A percentile compares a stretch with the other conserved stretches of the same genome.
These are phyloP conservation scores for Glycine soja DNA, from an alignment of 306 rosid species.

Conservation along the genomic window DNA sequence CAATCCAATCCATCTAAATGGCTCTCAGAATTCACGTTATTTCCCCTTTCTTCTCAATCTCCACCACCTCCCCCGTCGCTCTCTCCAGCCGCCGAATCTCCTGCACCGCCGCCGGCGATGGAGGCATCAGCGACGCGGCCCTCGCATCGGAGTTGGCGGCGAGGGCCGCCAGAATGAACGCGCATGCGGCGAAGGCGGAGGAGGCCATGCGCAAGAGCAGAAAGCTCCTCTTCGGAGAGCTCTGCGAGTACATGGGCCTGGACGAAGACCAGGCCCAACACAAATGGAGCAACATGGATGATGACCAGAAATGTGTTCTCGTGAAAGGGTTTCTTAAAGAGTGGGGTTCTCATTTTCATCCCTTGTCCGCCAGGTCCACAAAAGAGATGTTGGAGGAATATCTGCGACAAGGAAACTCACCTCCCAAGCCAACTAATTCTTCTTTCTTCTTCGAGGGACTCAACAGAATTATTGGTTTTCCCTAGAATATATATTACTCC, in stretches of 20 bases:
- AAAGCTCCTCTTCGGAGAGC: conserved; percentile 67
- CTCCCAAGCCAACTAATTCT: conserved; percentile 12
- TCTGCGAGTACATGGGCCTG: conserved; percentile 57
- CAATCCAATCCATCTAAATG: conserved; percentile 36
- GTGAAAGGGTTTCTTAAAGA: conserved; percentile 63
- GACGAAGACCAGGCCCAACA: conserved; percentile 60
- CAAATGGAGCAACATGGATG: conserved; percentile 68
- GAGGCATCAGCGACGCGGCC: conserved; percentile 52
- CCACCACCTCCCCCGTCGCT: conserved; percentile 30
- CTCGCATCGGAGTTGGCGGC: conserved; percentile 67
- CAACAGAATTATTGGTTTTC: conserved; percentile 65
- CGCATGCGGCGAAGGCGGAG: conserved; percentile 54
- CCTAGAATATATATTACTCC: neutral
- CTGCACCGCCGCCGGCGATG: conserved; percentile 45
- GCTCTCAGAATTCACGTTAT: conserved; percentile 47
- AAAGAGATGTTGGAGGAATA: conserved; percentile 79
- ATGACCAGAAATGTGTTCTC: conserved; percentile 62
- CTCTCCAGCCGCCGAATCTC: conserved; percentile 40
- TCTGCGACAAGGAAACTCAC: conserved; percentile 50
- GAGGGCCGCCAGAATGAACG: conserved; percentile 57
- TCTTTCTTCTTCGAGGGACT: conserved; percentile 54
- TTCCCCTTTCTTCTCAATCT: conserved; percentile 43
- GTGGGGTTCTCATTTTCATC: conserved; percentile 77
- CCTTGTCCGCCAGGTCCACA: conserved; percentile 73
- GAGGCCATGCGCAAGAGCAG: conserved; percentile 82